Conservation (phyloP, 2,329 filamentous ascomycete species). For the Allantophomopsis lycopodina region DNA sequence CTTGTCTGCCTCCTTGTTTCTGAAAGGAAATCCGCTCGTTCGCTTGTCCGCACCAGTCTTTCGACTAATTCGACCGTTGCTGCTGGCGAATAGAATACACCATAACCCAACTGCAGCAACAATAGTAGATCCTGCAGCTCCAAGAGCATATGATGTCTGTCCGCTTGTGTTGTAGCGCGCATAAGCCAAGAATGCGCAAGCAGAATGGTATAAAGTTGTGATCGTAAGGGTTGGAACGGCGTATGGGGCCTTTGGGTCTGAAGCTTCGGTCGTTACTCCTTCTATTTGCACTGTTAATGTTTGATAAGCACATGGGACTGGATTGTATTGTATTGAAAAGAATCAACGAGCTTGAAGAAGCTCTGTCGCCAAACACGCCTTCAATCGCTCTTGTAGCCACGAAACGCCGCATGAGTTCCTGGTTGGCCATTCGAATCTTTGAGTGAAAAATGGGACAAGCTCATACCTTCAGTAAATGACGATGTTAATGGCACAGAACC, state of each 20-base stretch:
- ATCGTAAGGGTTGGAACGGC: constrained; percentile 45
- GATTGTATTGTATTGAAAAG: too few relatives aligned
- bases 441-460: neutral
- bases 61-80: constrained; percentile 40
- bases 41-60: constrained; percentile 55
- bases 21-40: constrained; percentile 51
- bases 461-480: constrained; percentile 15
- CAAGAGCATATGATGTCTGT: constrained; percentile 35
- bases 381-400: neutral
- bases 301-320: too few relatives aligned
- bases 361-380: constrained; percentile 8
- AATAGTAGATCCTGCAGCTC: constrained; percentile 30
- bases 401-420: neutral
- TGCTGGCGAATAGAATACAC: constrained; percentile 33
- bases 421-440: too few relatives aligned
- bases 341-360: constrained; percentile 1
- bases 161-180: constrained; percentile 36
- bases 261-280: constrained; percentile 25
- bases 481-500: constrained; percentile 45
- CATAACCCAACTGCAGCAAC: constrained; percentile 44
- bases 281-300: too few relatives aligned
- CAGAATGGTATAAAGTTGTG: constrained; percentile 41
- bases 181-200: constrained; percentile 44
- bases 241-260: constrained; percentile 36
- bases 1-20: constrained; percentile 33